Percentiles rank a stretch among this genome's conserved stretches.
These are phyloP conservation scores for Furcasterigmium sp. DNA, from an alignment of 2,329 filamentous ascomycete species.

Conservation along the genomic window DNA sequence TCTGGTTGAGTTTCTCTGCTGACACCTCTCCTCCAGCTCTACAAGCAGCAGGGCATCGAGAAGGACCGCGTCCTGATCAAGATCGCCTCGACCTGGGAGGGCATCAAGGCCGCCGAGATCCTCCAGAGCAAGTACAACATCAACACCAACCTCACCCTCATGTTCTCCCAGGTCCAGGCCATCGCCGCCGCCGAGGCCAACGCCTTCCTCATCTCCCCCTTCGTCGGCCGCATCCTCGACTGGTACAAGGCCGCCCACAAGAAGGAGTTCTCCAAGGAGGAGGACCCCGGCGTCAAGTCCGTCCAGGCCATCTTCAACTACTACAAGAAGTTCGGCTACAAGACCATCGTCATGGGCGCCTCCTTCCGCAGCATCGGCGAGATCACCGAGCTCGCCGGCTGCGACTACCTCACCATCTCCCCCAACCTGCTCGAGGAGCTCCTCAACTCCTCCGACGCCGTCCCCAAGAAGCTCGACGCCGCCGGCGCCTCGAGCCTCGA, in stretches of 20 bases:
- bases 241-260: conserved; percentile 97
- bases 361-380: conserved; percentile 96
- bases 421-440: conserved; percentile 93
- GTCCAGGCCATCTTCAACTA: conserved; percentile 98
- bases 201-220: conserved; percentile 97
- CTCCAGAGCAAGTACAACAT: conserved; percentile 93
- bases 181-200: conserved; percentile 92
- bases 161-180: conserved; percentile 95
- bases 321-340: conserved; percentile 99
- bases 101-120: conserved; percentile 97
- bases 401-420: conserved; percentile 97
- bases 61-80: conserved; percentile 98
- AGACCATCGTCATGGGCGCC: conserved; percentile 99
- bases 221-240: conserved; percentile 98
- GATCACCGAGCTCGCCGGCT: conserved; percentile 96
- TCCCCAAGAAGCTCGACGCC: conserved; percentile 91
- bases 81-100: conserved; percentile 98
- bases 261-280: conserved; percentile 84
- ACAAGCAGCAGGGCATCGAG: conserved; percentile 84
- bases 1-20: conserved; percentile 8
- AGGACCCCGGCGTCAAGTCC: conserved; percentile 94
- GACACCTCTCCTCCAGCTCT: conserved; percentile 60
- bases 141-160: conserved; percentile 98
- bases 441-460: conserved; percentile 71
- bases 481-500: conserved; percentile 59